Evolutionary conservation across 805 yeast species (phyloP).

Genomic region (Vanderwaltozyma verrucispora): DNA sequence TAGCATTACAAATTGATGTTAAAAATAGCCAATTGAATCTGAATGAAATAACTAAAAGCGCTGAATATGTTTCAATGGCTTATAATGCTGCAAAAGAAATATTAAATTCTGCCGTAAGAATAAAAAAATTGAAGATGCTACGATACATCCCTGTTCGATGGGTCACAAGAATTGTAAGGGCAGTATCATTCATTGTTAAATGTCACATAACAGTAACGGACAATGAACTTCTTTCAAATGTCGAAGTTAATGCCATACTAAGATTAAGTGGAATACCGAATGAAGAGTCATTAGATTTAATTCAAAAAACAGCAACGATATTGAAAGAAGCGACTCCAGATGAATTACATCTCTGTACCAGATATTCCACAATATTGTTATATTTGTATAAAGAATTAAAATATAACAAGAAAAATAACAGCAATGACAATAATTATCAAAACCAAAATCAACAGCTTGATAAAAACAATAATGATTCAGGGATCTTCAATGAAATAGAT

Average conservation of each 20-base stretch:
- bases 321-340: conserved; percentile 81
- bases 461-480: no score
- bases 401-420: conserved; percentile 27
- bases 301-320: conserved; percentile 63
- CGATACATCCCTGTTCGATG: conserved; percentile 86
- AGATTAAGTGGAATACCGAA: conserved; percentile 55
- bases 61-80: conserved; percentile 72
- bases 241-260: conserved; percentile 37
- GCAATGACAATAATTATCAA: background rate
- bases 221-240: conserved; percentile 25
- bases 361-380: conserved; percentile 69
- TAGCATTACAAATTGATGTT: conserved; percentile 51
- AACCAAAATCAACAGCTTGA: no score
- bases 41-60: conserved; percentile 62
- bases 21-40: conserved; percentile 35
- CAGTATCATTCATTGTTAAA: conserved; percentile 84
- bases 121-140: conserved; percentile 53
- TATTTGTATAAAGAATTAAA: conserved; percentile 69
- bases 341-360: conserved; percentile 71
- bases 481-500: no score
- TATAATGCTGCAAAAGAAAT: conserved; percentile 77
- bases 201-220: conserved; percentile 58
- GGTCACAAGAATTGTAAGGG: conserved; percentile 76
- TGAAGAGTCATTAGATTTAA: conserved; percentile 57
- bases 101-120: conserved; percentile 56